Evolutionary conservation across 257 asterid species (phyloP), one percentile per base, ranked within the genome.

Genomic region (Fraxinus pennsylvanica): DNA sequence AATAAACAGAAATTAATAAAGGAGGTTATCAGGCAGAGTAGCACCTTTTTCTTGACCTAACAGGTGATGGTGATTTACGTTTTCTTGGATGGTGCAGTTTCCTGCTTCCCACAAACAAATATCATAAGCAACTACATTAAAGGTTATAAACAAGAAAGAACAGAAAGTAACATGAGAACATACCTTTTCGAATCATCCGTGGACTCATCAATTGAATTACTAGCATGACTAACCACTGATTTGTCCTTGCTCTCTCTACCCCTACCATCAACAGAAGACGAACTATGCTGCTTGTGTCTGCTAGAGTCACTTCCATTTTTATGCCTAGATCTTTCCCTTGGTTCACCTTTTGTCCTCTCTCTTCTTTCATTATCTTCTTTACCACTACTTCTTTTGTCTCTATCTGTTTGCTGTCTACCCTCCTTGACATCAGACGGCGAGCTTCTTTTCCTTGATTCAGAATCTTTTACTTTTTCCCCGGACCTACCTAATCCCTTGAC

Each of bases 21-120:
- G 73, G 75, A 32, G 68, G 76, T 14, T 54, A 67, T 63, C 5
- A 59, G 41, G 80, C 15, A 45, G 67, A 76, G 71, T 14, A 4
- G 68, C 92, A 93, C 98, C 99, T 91, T 89, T 91, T 96, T 79
- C 88, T 90, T 73, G 91, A 68, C 87, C 96, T 90, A 77, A 81
- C 80, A 74, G 98, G 90, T 43, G 96, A 95, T 57, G 97, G 96
- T 68, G 99, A 92, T 84, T 75, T 89, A 43, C 68, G 91, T 79
- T 97, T 88, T 86, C 72, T 90, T n/a, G 91, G 80, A 65, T 80
- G 92, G 74, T 73, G 89, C 75, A 86, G 82, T 89, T 87, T 96
- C 89, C 99, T 96, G 92, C 82, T 81, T 63, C 72, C 82, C 81
- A 84, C 81, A 81, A 75, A 63, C 25, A 47, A 74, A 63, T 14